A percentile compares a stretch with the other conserved stretches of the same genome.
These are phyloP conservation scores for Dovyalis caffra DNA, from an alignment of 345 rosid species.

Conservation along the genomic window DNA sequence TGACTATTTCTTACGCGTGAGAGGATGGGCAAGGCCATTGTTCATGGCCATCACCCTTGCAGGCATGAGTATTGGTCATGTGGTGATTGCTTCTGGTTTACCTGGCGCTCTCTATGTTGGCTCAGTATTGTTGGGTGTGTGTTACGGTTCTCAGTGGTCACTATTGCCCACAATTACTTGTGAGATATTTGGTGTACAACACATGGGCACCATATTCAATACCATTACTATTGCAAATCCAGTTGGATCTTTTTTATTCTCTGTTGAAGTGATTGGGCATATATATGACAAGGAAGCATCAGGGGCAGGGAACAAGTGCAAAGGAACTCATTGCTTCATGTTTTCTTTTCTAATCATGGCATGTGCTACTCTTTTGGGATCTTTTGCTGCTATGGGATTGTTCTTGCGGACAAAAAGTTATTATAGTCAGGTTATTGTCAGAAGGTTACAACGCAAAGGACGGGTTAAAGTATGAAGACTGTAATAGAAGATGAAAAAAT, in stretches of 20 bases:
- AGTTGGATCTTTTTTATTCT: slow-evolving; percentile 54
- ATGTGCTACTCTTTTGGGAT: slow-evolving; percentile 36
- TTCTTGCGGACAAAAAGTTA: slow-evolving; percentile 40
- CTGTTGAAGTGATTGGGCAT: slow-evolving; percentile 46
- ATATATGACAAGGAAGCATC: slow-evolving; percentile 46
- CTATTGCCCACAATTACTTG: slow-evolving; percentile 49
- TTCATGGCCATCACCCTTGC: slow-evolving; percentile 52
- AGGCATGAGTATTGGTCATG: slow-evolving; percentile 41
- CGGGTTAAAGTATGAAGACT: too few species aligned
- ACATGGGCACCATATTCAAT: slow-evolving; percentile 56
- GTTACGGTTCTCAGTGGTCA: slow-evolving; percentile 60
- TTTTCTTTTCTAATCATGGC: slow-evolving; percentile 50
- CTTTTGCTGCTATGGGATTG: slow-evolving; percentile 39
- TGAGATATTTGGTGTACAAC: slow-evolving; percentile 47
- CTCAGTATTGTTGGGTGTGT: slow-evolving; percentile 46
- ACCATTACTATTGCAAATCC: slow-evolving; percentile 50
- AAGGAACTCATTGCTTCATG: slow-evolving; percentile 47
- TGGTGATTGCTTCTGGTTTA: slow-evolving; percentile 46
- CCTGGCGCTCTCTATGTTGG: slow-evolving; percentile 44
- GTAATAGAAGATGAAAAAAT: too few species aligned
- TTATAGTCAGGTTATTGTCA: slow-evolving; percentile 30
- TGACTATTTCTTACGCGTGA: slow-evolving; percentile 36
- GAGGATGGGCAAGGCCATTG: slow-evolving; percentile 49
- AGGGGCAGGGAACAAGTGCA: slow-evolving; percentile 30
- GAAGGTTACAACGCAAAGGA: slow-evolving; percentile 29